A percentile compares a stretch with the other conserved stretches of the same genome.
Conservation (phyloP, 441 rosid species). For the Flueggea neowawraea region DNA sequence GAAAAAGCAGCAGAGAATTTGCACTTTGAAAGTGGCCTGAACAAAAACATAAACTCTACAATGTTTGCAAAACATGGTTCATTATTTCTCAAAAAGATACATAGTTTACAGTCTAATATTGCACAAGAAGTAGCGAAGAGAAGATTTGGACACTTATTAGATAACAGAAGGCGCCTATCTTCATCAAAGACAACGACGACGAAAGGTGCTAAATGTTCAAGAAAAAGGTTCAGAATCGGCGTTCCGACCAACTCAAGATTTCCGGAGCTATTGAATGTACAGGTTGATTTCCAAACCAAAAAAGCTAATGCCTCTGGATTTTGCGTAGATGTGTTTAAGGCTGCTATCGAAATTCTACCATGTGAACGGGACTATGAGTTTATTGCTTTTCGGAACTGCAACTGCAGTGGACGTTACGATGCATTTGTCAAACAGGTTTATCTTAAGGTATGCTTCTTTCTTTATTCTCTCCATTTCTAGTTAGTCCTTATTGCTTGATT, state of each 20-base stretch:
- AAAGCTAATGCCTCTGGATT: background rate
- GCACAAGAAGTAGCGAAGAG: too few relatives aligned
- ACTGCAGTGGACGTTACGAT: background rate
- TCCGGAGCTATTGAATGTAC: background rate
- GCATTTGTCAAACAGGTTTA: slow-evolving; percentile 1
- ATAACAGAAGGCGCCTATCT: too few relatives aligned
- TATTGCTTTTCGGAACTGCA: background rate
- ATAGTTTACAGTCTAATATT: too few relatives aligned
- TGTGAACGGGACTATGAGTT: slow-evolving; percentile 1
- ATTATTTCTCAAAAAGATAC: too few relatives aligned
- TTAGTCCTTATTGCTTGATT: too few relatives aligned
- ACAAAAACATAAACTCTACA: background rate
- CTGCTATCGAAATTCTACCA: background rate
- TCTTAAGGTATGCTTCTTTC: background rate
- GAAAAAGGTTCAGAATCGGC: slow-evolving; percentile 1
- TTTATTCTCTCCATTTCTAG: too few relatives aligned
- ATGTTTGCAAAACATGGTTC: slow-evolving; percentile 8
- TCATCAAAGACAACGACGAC: too few relatives aligned
- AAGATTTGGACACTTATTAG: too few relatives aligned
- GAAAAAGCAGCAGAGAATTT: slow-evolving; percentile 34
- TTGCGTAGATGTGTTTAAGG: slow-evolving; percentile 5
- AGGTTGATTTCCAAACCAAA: background rate
- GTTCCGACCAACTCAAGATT: background rate
- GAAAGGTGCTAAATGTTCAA: too few relatives aligned
- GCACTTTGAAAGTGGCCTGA: slow-evolving; percentile 2